These are phyloP conservation scores for Pythium vanterpoolii DNA, from an alignment of 352 stramenopile species.

Conservation along the genomic window DNA sequence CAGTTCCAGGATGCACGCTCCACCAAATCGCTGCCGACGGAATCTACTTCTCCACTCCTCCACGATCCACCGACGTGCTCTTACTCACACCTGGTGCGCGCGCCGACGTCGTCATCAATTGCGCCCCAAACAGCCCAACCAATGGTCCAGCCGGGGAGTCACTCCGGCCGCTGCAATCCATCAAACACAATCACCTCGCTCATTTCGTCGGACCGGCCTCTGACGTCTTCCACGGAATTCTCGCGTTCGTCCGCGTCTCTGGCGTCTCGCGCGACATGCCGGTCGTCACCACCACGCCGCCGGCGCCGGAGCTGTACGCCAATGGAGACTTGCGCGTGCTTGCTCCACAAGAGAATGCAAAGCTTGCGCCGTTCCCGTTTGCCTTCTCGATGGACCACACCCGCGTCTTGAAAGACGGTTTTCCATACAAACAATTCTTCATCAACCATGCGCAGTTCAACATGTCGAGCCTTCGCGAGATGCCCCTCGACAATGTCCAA, in stretches of 20 bases:
- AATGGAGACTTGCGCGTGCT: conserved; percentile 34
- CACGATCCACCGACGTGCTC: conserved; percentile 37
- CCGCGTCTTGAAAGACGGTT: conserved; percentile 44
- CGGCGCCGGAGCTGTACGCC: conserved; percentile 40
- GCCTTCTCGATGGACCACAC: conserved; percentile 52
- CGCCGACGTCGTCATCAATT: conserved; percentile 60
- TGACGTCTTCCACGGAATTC: conserved; percentile 54
- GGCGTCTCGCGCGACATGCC: conserved; percentile 30
- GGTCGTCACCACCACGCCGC: conserved; percentile 30
- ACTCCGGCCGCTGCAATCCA: conserved; percentile 55
- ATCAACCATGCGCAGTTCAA: conserved; percentile 67
- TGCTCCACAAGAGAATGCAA: conserved; percentile 26
- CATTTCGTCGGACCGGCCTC: conserved; percentile 51
- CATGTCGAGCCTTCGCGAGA: conserved; percentile 40
- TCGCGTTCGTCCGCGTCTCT: conserved; percentile 61
- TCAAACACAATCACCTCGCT: conserved; percentile 34
- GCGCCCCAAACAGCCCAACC: conserved; percentile 30
- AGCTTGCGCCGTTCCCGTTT: conserved; percentile 41
- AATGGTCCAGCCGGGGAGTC: conserved; percentile 21
- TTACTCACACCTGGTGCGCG: conserved; percentile 57
- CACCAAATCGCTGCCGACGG: conserved; percentile 52
- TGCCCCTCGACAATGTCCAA: conserved; percentile 53
- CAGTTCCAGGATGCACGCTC: conserved; percentile 59
- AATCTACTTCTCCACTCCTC: conserved; percentile 39
- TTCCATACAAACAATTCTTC: conserved; percentile 71